These are phyloP conservation scores for Atkinsonella texensis DNA, from an alignment of 2,329 filamentous ascomycete species.

Conservation along the genomic window DNA sequence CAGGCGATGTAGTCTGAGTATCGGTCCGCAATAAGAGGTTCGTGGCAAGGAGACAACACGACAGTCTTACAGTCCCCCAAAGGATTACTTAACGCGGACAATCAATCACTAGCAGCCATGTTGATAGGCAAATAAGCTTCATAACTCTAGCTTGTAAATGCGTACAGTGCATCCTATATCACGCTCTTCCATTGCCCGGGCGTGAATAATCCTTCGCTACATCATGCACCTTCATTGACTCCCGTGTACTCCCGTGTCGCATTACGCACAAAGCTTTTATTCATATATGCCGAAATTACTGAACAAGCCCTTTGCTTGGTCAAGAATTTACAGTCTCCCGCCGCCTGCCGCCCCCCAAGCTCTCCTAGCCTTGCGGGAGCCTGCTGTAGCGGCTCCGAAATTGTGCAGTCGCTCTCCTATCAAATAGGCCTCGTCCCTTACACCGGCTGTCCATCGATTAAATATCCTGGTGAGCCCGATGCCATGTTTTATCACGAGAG, in stretches of 20 bases:
- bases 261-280: neutral
- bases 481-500: constrained; percentile 29
- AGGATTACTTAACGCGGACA: too few relatives aligned
- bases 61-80: too few relatives aligned
- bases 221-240: neutral
- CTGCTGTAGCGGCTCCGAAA: constrained; percentile 48
- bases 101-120: too few relatives aligned
- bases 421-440: constrained; percentile 90
- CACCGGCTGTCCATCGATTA: constrained; percentile 63
- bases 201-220: neutral
- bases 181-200: neutral
- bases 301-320: neutral
- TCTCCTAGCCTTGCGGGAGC: constrained; percentile 21
- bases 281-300: neutral
- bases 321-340: constrained; percentile 4
- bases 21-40: too few relatives aligned
- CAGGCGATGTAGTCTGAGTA: too few relatives aligned
- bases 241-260: too few relatives aligned
- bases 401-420: constrained; percentile 94
- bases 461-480: constrained; percentile 49
- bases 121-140: neutral
- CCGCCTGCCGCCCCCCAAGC: constrained; percentile 25
- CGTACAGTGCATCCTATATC: neutral
- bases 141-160: neutral
- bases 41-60: too few relatives aligned